phyloP scores from a whole-genome alignment of 2,329 filamentous ascomycete genomes.

The Samsoniella hepiali region DNA sequence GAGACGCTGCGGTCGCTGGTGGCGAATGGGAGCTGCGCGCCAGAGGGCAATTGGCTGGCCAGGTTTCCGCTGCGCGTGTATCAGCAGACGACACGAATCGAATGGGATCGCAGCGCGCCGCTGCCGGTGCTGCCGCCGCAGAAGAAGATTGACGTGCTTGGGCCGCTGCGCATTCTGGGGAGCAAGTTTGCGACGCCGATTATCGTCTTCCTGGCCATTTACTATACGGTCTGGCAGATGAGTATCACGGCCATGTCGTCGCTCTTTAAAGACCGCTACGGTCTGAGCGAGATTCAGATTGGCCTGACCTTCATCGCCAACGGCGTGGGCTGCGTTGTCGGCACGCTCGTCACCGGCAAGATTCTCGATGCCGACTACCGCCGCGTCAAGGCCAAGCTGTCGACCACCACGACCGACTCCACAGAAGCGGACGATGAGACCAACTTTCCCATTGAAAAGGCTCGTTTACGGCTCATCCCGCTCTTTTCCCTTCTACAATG shows the following conservation, averaged over 20 bases:
- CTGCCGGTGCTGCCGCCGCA: not conserved
- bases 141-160: constrained; percentile 43
- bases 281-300: constrained; percentile 41
- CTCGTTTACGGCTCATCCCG: constrained; percentile 48
- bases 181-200: constrained; percentile 42
- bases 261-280: constrained; percentile 44
- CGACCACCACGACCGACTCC: not conserved
- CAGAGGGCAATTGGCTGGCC: constrained; percentile 17
- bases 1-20: constrained; percentile 43
- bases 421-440: constrained; percentile 20
- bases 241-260: constrained; percentile 51
- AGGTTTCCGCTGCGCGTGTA: constrained; percentile 34
- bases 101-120: constrained; percentile 12
- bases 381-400: constrained; percentile 32
- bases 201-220: constrained; percentile 46
- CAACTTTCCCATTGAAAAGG: constrained; percentile 47
- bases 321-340: constrained; percentile 52
- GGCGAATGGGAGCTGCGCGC: constrained; percentile 37
- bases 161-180: constrained; percentile 45
- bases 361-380: constrained; percentile 51
- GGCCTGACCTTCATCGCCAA: constrained; percentile 54
- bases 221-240: constrained; percentile 56
- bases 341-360: constrained; percentile 49
- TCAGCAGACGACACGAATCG: constrained; percentile 28
- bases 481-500: constrained; percentile 44